These are phyloP conservation scores for Penicillium ucsense DNA, from an alignment of 495 filamentous ascomycete species.

Conservation along the genomic window DNA sequence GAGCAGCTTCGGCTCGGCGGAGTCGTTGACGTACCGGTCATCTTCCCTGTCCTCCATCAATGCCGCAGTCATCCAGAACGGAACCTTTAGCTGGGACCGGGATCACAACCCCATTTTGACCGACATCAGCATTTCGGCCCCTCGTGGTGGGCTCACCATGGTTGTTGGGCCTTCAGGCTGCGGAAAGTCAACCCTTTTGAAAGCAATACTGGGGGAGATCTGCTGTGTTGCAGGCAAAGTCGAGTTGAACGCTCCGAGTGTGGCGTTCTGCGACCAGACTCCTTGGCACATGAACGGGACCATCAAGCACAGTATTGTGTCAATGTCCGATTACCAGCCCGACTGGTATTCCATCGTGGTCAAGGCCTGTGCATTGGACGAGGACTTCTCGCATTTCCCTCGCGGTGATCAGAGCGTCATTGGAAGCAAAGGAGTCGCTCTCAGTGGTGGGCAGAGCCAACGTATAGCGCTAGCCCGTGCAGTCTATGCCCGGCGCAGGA, in stretches of 20 bases:
- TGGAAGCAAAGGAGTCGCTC: constrained; percentile 53
- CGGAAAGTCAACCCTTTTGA: constrained; percentile 52
- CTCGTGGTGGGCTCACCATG: constrained; percentile 34
- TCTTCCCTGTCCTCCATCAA: constrained; percentile 8
- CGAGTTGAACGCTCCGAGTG: constrained; percentile 22
- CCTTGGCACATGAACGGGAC: constrained; percentile 50
- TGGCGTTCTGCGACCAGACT: constrained; percentile 45
- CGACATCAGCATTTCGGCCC: constrained; percentile 30
- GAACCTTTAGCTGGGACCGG: constrained; percentile 41
- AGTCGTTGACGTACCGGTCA: constrained; percentile 16
- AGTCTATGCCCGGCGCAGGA: constrained; percentile 44
- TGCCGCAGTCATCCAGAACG: constrained; percentile 34
- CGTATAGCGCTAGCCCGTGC: constrained; percentile 51
- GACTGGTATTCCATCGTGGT: constrained; percentile 52
- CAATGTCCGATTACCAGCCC: constrained; percentile 43
- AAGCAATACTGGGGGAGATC: constrained; percentile 48
- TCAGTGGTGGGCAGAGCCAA: constrained; percentile 61
- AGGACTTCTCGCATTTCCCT: constrained; percentile 46
- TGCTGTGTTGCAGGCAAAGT: constrained; percentile 32
- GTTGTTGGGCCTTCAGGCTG: constrained; percentile 51
- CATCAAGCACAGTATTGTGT: constrained; percentile 48
- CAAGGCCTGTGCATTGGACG: constrained; percentile 51
- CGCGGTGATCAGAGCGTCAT: constrained; percentile 48
- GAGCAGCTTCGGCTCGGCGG: constrained; percentile 15
- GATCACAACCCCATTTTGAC: constrained; percentile 35